These are phyloP conservation scores for Penicillium cinerascens DNA, from an alignment of 495 filamentous ascomycete species.

Conservation along the genomic window DNA sequence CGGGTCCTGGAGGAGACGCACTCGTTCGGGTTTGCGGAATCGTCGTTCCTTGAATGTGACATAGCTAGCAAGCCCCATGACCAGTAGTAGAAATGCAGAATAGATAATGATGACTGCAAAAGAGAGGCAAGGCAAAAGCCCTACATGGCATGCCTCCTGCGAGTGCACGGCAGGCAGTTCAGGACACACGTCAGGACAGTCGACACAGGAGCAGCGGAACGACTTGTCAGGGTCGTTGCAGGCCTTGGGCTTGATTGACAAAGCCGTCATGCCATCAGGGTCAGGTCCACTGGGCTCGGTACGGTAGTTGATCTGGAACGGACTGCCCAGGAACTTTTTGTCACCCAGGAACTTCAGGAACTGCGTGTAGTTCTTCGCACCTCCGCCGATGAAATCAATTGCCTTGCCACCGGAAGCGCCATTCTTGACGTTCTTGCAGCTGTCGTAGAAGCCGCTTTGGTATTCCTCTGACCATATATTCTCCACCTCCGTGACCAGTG, in stretches of 20 bases:
- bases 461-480: conserved; percentile 85
- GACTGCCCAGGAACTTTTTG: conserved; percentile 82
- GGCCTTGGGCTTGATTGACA: conserved; percentile 65
- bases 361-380: conserved; percentile 81
- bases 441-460: conserved; percentile 87
- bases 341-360: conserved; percentile 91
- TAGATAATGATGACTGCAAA: conserved; percentile 90
- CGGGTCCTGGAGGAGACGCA: conserved; percentile 81
- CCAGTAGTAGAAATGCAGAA: conserved; percentile 64
- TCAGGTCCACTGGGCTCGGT: conserved; percentile 51
- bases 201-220: conserved; percentile 88
- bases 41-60: conserved; percentile 69
- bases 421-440: conserved; percentile 98
- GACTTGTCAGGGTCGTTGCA: conserved; percentile 84
- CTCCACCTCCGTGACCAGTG: conserved; percentile 80
- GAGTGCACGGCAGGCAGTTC: conserved; percentile 68
- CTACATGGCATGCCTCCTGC: conserved; percentile 72
- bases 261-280: conserved; percentile 57
- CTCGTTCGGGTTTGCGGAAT: conserved; percentile 70
- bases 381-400: conserved; percentile 93
- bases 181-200: conserved; percentile 83
- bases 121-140: conserved; percentile 81
- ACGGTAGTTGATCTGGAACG: conserved; percentile 96
- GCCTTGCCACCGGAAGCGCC: conserved; percentile 86
- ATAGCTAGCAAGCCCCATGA: conserved; percentile 65